Evolutionary conservation across 2,329 filamentous ascomycete species (phyloP), one percentile per base, ranked within the genome.

Genomic region (Fusarium graminum): DNA sequence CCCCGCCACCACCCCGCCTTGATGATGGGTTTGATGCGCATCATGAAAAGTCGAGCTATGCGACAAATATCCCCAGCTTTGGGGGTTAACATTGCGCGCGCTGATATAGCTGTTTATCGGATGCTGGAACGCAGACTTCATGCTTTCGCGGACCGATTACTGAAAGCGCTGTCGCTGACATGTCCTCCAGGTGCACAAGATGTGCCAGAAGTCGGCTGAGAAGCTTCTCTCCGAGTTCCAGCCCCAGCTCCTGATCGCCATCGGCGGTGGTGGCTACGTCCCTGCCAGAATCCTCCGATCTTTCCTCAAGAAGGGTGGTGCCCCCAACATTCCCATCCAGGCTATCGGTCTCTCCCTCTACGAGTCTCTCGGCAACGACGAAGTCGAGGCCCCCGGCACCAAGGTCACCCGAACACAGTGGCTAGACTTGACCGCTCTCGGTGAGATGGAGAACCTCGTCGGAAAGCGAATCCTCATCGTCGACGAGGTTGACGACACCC

Each of bases 401-500:
- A 95, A 96, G 82, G 95, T 99, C 72, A 98, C 93, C 40, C 92
- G 95, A 72, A 98, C 95, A 38, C 95, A 99, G 86, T 99, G 95
- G 95, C 89, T 99, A 58, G 95, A 99, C 79, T 83, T 99, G 63
- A 92, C 86, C 68, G 90, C 90, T 45, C 86, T 97, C 44, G 85
- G 87, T 68, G 89, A 93, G 60, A 73, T 97, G 90, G 86, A 89
- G 76, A 73, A 74, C 69, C 70, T 74, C 7, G 72, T 74, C 14
- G 72, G 72, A 54, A 74, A 74, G 70, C 64, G 72, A 53, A 70
- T 74, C 39, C 65, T 74, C 9, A 74, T 74, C n/a, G 72, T 74
- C 10, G 72, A 74, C 9, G 72, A 97, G 86, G 94, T 97, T 41
- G 94, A 97, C 77, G 94, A 97, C 80, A 97, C 94, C 58, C 88